Evolutionary conservation across 1,284 basidiomycete genomes (phyloP).

Genomic region (Ustilago cynodontis): DNA sequence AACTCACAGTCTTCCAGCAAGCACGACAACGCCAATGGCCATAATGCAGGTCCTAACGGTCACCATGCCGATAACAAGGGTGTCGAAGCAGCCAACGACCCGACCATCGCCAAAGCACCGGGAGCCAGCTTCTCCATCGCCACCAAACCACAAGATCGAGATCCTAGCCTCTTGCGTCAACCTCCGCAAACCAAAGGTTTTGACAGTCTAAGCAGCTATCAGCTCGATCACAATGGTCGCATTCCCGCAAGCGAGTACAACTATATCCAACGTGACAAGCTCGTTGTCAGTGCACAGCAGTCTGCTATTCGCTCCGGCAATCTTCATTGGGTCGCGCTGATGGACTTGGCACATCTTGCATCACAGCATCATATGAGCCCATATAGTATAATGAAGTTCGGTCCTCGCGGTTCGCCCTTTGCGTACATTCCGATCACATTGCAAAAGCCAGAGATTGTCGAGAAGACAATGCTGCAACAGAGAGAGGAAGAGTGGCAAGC

Average conservation of each 20-base stretch:
- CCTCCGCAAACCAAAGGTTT: conserved; percentile 28
- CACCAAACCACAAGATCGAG: conserved; percentile 49
- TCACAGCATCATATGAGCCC: conserved; percentile 67
- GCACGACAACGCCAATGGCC: neutral
- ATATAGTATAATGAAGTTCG: conserved; percentile 65
- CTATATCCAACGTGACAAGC: conserved; percentile 50
- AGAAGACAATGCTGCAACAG: conserved; percentile 53
- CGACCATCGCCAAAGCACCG: conserved; percentile 35
- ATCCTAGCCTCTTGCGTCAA: conserved; percentile 41
- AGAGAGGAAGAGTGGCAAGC: conserved; percentile 48
- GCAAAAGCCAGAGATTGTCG: conserved; percentile 58
- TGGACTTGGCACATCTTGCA: conserved; percentile 60
- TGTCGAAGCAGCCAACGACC: conserved; percentile 40
- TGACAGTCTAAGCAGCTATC: conserved; percentile 35
- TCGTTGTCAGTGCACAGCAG: conserved; percentile 52
- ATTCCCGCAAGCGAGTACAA: conserved; percentile 46
- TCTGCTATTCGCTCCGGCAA: conserved; percentile 48
- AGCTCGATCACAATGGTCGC: conserved; percentile 50
- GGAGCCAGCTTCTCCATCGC: conserved; percentile 48
- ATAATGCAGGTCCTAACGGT: neutral
- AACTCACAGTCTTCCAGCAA: conserved; percentile 12
- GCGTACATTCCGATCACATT: conserved; percentile 66
- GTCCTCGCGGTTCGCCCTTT: conserved; percentile 60
- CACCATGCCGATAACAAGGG: conserved; percentile 7
- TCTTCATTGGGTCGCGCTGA: conserved; percentile 61